Percentiles rank a stretch among this genome's conserved stretches.
These are phyloP conservation scores for Teratosphaeria viscida DNA, from an alignment of 2,329 filamentous ascomycete genomes.

Conservation along the genomic window DNA sequence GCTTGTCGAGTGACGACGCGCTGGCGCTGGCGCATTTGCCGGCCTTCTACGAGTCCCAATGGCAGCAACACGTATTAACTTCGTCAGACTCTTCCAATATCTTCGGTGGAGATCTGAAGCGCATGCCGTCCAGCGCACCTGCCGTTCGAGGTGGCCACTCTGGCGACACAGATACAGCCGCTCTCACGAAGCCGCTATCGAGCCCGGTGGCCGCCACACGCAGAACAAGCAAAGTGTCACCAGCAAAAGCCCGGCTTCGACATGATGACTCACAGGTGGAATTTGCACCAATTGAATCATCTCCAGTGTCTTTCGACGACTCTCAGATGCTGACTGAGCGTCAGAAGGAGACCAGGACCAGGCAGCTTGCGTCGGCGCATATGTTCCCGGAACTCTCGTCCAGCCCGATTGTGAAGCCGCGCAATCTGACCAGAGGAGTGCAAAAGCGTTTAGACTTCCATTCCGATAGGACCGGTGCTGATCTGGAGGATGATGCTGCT, in stretches of 20 bases:
- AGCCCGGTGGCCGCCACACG: not conserved
- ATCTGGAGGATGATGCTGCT: constrained; percentile 17
- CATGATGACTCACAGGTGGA: constrained; percentile 77
- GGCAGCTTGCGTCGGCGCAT: constrained; percentile 53
- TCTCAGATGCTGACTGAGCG: constrained; percentile 69
- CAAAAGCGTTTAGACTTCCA: constrained; percentile 20
- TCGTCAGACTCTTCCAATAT: not conserved
- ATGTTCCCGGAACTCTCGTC: constrained; percentile 61
- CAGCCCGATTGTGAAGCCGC: constrained; percentile 31
- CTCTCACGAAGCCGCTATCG: not conserved
- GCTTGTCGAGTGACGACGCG: constrained; percentile 30
- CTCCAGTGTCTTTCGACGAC: constrained; percentile 40
- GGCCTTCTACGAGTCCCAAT: constrained; percentile 16
- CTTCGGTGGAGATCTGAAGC: not conserved
- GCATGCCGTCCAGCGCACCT: not conserved
- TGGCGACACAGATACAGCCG: not conserved
- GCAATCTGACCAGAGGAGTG: constrained; percentile 13
- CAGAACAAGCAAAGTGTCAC: not conserved
- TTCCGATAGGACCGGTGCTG: constrained; percentile 4
- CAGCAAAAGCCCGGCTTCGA: constrained; percentile 45
- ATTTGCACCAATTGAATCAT: constrained; percentile 58
- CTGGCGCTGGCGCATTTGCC: constrained; percentile 26
- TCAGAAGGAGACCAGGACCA: constrained; percentile 66
- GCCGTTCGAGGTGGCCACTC: not conserved
- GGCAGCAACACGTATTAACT: not conserved